These are phyloP conservation scores for Botrytis elliptica DNA, from an alignment of 2,329 filamentous ascomycete species.

Conservation along the genomic window DNA sequence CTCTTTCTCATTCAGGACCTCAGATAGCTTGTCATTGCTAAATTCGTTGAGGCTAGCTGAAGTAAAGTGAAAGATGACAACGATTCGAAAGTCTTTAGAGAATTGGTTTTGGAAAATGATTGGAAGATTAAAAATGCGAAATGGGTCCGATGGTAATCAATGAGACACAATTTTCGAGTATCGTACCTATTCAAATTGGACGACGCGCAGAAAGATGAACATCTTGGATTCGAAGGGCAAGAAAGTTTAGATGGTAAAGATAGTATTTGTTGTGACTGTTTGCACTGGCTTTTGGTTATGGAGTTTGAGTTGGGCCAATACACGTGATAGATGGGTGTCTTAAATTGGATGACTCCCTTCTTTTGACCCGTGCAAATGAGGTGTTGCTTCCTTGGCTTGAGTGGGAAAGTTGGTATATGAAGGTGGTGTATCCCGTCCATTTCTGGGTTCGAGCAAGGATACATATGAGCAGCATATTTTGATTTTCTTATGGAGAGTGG, in stretches of 20 bases:
- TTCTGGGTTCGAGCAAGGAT: not conserved
- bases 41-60: not conserved
- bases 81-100: not conserved
- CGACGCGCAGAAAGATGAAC: no score
- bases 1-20: not conserved
- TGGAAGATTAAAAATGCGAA: rapidly evolving
- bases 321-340: not conserved
- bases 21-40: not conserved
- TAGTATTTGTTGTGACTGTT: not conserved
- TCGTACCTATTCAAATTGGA: not conserved
- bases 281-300: not conserved
- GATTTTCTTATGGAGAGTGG: not conserved
- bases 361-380: not conserved
- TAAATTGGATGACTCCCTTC: not conserved
- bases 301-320: not conserved
- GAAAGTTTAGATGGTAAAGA: not conserved
- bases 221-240: not conserved
- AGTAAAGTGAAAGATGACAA: not conserved
- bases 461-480: not conserved
- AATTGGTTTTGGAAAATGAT: not conserved
- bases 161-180: not conserved
- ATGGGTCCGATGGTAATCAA: not conserved
- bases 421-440: not conserved
- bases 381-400: not conserved
- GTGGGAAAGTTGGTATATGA: not conserved